Evolutionary conservation across 768 basidiomycete species (phyloP), one percentile per base, ranked within the genome.

Genomic region (Nidularia sp.): DNA sequence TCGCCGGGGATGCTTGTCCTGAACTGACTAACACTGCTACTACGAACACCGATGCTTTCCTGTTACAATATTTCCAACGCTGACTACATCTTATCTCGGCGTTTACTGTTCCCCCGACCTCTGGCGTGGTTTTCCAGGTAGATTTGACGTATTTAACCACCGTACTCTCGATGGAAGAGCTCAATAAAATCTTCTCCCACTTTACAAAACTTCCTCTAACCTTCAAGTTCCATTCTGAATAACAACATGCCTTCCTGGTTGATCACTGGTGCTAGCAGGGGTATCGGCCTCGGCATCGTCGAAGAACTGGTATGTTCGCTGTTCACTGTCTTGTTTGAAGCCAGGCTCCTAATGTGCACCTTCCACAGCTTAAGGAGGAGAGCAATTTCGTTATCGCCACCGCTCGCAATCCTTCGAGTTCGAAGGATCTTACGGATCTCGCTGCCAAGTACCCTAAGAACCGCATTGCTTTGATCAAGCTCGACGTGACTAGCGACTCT

Each of bases 211-310:
- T 18, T 18, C 18, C 18, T 18, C 18, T 18, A 1, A 18, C 18
- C 1, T 18, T 18, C 18, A 18, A 18, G 18, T 18, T 48, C 47
- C 47, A 48, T 29, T 39, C 48, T 41, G 9, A 41, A 49, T 15
- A 39, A 39, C 41, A 15, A 47, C 34, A 62, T 62, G 61, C 57
- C 61, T 54, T 60, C 62, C 50, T 61, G 59, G 58, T 53, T 63
- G 50, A 61, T 61, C 53, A 63, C 62, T 43, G 62, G 62, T 36
- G 57, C 61, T n/a, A 57, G 54, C 53, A 57, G 61, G 34, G 62
- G 62, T 47, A 62, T 64, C 34, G 62, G 62, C 31, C 41, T 60
- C 29, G 25, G 50, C 39, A 54, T 53, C 29, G 59, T 60, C 39
- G 39, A 57, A 36, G 32, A 46, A 22, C 42, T 64, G 48, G 62